Conservation (phyloP, 768 basidiomycete genomes). For the Rhodotorula babjevae region DNA sequence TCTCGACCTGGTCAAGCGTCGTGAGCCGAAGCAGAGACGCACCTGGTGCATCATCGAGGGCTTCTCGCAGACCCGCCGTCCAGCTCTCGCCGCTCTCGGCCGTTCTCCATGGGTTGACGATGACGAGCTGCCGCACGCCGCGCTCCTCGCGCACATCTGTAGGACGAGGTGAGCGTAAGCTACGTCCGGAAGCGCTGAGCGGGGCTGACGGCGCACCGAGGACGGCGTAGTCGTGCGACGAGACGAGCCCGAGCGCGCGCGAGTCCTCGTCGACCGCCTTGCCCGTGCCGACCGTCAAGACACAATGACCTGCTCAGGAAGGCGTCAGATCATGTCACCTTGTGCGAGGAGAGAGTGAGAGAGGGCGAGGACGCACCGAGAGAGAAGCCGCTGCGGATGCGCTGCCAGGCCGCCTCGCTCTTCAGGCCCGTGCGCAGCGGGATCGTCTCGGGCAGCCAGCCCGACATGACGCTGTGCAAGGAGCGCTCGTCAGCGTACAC, state of each 20-base stretch:
- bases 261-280: not conserved
- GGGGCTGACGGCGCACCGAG: too few relatives aligned
- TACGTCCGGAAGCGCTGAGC: too few relatives aligned
- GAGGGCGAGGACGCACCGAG: constrained; percentile 1
- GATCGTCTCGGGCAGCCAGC: constrained; percentile 35
- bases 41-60: not conserved
- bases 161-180: not conserved
- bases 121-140: constrained; percentile 15
- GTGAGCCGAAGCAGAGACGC: not conserved
- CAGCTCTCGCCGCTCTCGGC: not conserved
- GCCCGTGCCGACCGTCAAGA: constrained; percentile 28
- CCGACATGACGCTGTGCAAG: constrained; percentile 14
- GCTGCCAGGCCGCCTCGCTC: constrained; percentile 16
- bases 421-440: not conserved
- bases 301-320: constrained; percentile 17
- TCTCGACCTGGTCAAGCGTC: too few relatives aligned
- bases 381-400: constrained; percentile 2
- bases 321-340: fast-evolving
- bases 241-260: not conserved
- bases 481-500: not conserved
- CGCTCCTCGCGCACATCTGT: constrained; percentile 15
- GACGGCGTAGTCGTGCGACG: constrained; percentile 35
- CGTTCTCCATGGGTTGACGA: constrained; percentile 30
- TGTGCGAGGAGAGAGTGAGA: not conserved
- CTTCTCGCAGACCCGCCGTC: constrained; percentile 7